Base-by-base conservation (phyloP, 2,329 filamentous ascomycete genomes). In the Diaporthe eres region DNA sequence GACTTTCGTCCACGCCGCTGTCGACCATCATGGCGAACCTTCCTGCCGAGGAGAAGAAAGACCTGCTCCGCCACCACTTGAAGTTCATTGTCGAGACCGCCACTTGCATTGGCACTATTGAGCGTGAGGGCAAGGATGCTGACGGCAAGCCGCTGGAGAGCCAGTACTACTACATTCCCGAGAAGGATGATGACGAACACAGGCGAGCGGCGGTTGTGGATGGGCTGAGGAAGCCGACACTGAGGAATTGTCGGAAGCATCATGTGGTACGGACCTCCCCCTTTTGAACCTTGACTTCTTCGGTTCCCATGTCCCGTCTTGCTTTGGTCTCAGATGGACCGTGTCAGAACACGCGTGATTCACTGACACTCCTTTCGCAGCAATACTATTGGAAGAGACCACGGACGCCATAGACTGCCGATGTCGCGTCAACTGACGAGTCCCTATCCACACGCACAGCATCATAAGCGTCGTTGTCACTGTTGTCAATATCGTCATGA, bases 101-200 rank as follows among this genome's bases (percentile, higher is more conserved):
- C 8, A 84, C 90, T 12, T 98, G 95, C 82, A 92, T 98, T 78
- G 97, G 97, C 63, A 93, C 97, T 83, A 98, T 99, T 80, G 89
- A 90, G 71, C 93, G 97, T 53, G 93, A 96, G 83, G 97, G 97
- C 82, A 99, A 98, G 84, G 97, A 99, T 82, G 97, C 97, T 7
- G 96, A 97, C 0, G 97, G 97, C 79, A 97, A 98, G 86, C 87
- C 93, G 9, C 90, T 99, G 1, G 96, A 99, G 88, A 97, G 94
- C 87, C 96, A 99, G 84, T 98, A 97, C 84, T 98, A 98, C 85
- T 99, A 99, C 82, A 89, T 98, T 10, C 94, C 96, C 0, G 96
- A 98, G 83, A 89, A 92, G 81, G 97, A 99, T 82, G 87, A 89
- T 3, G 95, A 98, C 82, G 90, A 92, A 78, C 91, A 93, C 82